Percentiles rank a stretch among this genome's conserved stretches.
These are phyloP conservation scores for Porcisia deanei DNA, from an alignment of 208 protist genomes.

Conservation along the genomic window DNA sequence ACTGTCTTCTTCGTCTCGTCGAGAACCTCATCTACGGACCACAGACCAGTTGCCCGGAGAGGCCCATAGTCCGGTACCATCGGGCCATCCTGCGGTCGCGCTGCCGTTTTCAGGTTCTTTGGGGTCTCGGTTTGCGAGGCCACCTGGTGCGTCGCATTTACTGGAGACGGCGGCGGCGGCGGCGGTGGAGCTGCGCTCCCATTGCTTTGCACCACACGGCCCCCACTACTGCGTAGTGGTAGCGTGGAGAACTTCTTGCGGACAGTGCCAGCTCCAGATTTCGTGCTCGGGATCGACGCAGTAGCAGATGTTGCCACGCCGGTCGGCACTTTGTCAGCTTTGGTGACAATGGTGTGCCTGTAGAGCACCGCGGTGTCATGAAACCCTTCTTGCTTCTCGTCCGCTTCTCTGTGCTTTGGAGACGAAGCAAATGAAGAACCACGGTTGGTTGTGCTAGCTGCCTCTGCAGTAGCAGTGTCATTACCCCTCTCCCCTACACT, in stretches of 20 bases:
- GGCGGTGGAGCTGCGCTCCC: neutral
- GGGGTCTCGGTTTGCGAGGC: neutral
- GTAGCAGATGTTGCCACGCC: conserved; percentile 19
- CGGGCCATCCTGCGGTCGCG: conserved; percentile 49
- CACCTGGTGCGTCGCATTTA: neutral
- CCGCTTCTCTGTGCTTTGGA: conserved; percentile 8
- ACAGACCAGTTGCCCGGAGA: conserved; percentile 72
- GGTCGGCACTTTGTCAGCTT: conserved; percentile 26
- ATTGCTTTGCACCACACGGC: neutral
- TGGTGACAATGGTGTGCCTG: conserved; percentile 40
- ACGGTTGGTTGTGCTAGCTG: conserved; percentile 34
- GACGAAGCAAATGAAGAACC: conserved; percentile 68
- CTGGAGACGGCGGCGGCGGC: neutral
- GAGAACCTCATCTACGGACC: conserved; percentile 78
- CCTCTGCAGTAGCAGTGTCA: conserved; percentile 17
- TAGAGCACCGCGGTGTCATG: conserved; percentile 28
- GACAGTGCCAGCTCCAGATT: neutral
- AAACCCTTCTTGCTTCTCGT: neutral
- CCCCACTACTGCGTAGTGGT: conserved; percentile 8
- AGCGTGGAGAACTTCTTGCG: conserved; percentile 16
- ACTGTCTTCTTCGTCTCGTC: conserved; percentile 72
- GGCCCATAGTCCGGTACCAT: conserved; percentile 80
- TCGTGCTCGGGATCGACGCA: neutral
- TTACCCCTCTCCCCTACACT: neutral
- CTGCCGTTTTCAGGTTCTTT: conserved; percentile 18